Evolutionary conservation across 169 alveolate genomes (phyloP).

Genomic region (Eimeria acervulina): DNA sequence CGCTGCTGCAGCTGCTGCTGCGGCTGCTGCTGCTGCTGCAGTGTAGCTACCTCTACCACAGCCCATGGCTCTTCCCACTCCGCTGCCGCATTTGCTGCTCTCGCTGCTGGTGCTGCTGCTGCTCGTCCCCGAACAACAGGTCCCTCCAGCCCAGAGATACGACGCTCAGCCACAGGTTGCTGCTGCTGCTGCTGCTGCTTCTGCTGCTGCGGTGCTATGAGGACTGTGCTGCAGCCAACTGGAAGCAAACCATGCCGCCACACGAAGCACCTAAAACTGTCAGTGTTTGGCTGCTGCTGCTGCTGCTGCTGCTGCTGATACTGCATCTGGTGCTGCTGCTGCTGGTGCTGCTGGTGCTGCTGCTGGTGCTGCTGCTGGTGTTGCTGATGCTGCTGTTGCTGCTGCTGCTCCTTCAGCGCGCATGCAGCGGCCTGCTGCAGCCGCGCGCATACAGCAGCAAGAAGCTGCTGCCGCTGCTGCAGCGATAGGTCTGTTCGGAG

Average conservation of each 20-base stretch:
- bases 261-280: neutral
- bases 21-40: neutral
- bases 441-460: constrained; percentile 19
- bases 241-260: constrained; percentile 36
- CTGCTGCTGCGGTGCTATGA: constrained; percentile 21
- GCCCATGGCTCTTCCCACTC: constrained; percentile 4
- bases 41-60: neutral
- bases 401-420: neutral
- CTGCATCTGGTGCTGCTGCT: too few relatives aligned
- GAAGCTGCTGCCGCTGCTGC: constrained; percentile 48
- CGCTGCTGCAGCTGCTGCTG: neutral
- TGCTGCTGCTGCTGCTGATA: neutral
- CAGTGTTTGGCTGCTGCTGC: neutral
- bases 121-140: constrained; percentile 3
- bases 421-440: neutral
- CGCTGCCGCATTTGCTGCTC: neutral
- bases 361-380: neutral
- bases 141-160: neutral
- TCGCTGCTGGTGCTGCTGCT: neutral
- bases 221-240: constrained; percentile 11
- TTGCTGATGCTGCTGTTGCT: neutral
- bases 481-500: constrained; percentile 1
- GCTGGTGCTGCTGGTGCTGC: neutral
- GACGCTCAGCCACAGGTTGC: neutral
- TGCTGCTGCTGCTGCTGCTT: constrained; percentile 34